Percentiles rank a stretch among this genome's conserved stretches.
Evolutionary conservation across 139 green algal genomes (phyloP).

Genomic region (Ettlia oleoabundans): DNA sequence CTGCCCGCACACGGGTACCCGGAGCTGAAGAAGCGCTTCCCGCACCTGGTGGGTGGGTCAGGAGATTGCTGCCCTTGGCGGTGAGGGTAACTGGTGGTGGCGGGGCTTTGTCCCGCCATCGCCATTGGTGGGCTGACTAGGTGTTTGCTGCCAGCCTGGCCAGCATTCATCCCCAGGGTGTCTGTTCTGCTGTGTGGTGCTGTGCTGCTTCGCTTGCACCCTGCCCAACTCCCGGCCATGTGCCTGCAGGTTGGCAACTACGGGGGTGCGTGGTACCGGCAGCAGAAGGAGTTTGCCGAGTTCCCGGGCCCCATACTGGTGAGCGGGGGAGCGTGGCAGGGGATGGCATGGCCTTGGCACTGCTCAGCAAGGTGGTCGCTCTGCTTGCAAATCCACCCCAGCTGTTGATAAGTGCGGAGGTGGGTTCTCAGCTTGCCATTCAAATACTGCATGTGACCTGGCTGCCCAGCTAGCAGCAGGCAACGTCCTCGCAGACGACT

Average conservation of each 20-base stretch:
- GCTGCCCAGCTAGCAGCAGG: too few relatives aligned
- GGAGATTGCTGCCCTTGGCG: background rate
- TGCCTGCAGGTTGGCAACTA: slow-evolving; percentile 65
- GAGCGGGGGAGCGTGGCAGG: too few relatives aligned
- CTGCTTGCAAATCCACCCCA: too few relatives aligned
- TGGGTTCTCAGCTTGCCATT: too few relatives aligned
- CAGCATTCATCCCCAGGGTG: background rate
- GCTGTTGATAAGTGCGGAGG: too few relatives aligned
- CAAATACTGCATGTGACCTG: too few relatives aligned
- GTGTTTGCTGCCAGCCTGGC: too few relatives aligned
- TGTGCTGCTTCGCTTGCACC: background rate
- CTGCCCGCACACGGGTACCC: slow-evolving; percentile 80
- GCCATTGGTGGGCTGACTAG: background rate
- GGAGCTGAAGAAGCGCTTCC: slow-evolving; percentile 47
- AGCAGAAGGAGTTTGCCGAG: slow-evolving; percentile 72
- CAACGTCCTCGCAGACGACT: too few relatives aligned
- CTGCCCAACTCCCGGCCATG: slow-evolving; percentile 27
- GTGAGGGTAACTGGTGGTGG: background rate
- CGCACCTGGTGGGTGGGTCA: slow-evolving; percentile 9
- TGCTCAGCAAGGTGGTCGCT: too few relatives aligned
- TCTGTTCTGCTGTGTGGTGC: background rate
- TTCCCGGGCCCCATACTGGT: slow-evolving; percentile 29
- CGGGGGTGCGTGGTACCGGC: slow-evolving; percentile 66
- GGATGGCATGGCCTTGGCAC: background rate
- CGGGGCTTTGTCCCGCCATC: background rate